phyloP scores from a whole-genome alignment of 257 asterid species.

The Solanum sejunctum region DNA sequence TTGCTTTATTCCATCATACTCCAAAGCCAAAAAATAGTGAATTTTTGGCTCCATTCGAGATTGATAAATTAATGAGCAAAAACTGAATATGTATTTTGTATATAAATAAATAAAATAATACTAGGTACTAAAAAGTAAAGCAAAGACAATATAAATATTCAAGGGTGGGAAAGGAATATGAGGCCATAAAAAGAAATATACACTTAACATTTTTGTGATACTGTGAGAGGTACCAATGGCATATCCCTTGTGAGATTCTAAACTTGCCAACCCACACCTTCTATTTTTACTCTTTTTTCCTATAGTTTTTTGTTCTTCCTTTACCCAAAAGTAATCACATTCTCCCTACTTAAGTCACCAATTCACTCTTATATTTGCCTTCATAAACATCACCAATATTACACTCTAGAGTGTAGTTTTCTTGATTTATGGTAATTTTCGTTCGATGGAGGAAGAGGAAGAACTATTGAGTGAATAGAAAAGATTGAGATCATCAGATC shows the following conservation, averaged over 20 bases:
- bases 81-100: neutral
- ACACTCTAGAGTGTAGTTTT: slow-evolving; percentile 16
- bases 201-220: neutral
- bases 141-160: neutral
- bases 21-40: too few species aligned
- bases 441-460: neutral
- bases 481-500: neutral
- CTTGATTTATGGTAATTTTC: neutral
- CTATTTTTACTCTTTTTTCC: neutral
- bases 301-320: neutral
- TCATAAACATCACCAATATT: neutral
- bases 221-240: slow-evolving; percentile 4
- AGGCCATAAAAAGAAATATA: neutral
- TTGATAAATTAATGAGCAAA: too few species aligned
- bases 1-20: too few species aligned
- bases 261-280: slow-evolving; percentile 7
- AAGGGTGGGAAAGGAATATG: neutral
- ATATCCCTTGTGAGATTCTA: slow-evolving; percentile 41
- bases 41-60: neutral
- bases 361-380: slow-evolving; percentile 6
- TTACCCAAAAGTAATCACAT: slow-evolving; percentile 14
- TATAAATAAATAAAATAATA: too few species aligned
- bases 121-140: neutral
- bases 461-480: neutral
- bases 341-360: slow-evolving; percentile 22